phyloP scores from a whole-genome alignment of 1,284 basidiomycete species.

The Leccinum pachyderme region DNA sequence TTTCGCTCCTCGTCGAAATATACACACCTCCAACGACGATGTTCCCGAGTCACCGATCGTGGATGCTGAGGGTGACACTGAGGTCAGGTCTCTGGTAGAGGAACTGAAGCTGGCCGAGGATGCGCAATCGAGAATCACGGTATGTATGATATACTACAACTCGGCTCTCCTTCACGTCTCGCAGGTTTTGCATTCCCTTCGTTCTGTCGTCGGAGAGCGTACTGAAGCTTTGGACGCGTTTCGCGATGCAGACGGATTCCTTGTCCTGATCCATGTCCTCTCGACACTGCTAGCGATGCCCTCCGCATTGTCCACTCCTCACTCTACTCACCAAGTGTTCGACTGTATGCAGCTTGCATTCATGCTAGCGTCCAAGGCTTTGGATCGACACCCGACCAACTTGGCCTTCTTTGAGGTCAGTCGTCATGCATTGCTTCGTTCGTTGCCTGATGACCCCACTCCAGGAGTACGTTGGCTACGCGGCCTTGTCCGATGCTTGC shows the following conservation, averaged over 20 bases:
- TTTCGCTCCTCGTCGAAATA: constrained; percentile 28
- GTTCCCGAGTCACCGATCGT: not conserved
- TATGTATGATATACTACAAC: constrained; percentile 7
- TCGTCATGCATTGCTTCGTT: constrained; percentile 1
- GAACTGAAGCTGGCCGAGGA: constrained; percentile 23
- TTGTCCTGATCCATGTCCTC: constrained; percentile 67
- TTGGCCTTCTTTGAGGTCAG: constrained; percentile 66
- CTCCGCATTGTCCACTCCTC: constrained; percentile 38
- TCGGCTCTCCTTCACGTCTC: not conserved
- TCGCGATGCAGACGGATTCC: constrained; percentile 75
- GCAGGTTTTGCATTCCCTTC: constrained; percentile 61
- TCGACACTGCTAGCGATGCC: constrained; percentile 46
- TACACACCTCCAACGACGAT: constrained; percentile 5
- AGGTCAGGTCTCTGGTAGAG: constrained; percentile 20
- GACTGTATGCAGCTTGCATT: constrained; percentile 60
- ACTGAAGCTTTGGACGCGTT: constrained; percentile 68
- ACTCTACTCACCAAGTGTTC: constrained; percentile 43
- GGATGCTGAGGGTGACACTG: not conserved
- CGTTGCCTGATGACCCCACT: not conserved
- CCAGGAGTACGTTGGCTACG: constrained; percentile 66
- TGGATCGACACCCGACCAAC: constrained; percentile 56
- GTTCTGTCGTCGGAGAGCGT: constrained; percentile 58
- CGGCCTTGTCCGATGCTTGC: constrained; percentile 56
- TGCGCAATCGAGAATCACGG: constrained; percentile 21
- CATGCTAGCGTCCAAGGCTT: constrained; percentile 59